Conservation (phyloP, 2,329 filamentous ascomycete genomes). For the Paracoccidioides brasiliensis region DNA sequence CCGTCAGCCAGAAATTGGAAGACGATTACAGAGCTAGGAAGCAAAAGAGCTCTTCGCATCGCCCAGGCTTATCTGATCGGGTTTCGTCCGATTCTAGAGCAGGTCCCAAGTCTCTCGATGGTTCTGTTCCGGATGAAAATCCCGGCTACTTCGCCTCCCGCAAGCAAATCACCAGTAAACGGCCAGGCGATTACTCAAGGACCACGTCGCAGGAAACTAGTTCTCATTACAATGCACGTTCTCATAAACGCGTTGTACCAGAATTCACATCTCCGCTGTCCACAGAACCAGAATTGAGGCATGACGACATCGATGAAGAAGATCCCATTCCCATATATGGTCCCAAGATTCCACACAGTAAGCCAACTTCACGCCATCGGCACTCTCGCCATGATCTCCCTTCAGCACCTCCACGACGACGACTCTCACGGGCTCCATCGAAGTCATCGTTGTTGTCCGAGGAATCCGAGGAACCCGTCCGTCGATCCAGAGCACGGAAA, state of each 20-base stretch:
- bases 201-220: constrained; percentile 11
- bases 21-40: constrained; percentile 42
- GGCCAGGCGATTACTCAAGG: not conserved
- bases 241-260: constrained; percentile 1
- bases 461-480: not conserved
- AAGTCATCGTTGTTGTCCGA: not conserved
- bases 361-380: not conserved
- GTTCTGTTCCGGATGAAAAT: not conserved
- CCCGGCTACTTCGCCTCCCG: not conserved
- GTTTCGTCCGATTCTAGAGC: constrained; percentile 18
- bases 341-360: not conserved
- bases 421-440: not conserved
- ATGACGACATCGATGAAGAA: not conserved
- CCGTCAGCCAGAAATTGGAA: constrained; percentile 57
- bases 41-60: constrained; percentile 16
- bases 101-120: constrained; percentile 13
- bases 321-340: not conserved
- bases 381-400: not conserved
- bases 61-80: constrained; percentile 20
- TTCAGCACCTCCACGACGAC: not conserved
- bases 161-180: not conserved
- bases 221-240: constrained; percentile 7
- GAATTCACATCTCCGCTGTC: constrained; percentile 12
- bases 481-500: not conserved
- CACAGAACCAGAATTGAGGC: constrained; percentile 13